phyloP scores from a whole-genome alignment of 345 rosid species.

The thale cress (Arabidopsis thaliana) region DNA sequence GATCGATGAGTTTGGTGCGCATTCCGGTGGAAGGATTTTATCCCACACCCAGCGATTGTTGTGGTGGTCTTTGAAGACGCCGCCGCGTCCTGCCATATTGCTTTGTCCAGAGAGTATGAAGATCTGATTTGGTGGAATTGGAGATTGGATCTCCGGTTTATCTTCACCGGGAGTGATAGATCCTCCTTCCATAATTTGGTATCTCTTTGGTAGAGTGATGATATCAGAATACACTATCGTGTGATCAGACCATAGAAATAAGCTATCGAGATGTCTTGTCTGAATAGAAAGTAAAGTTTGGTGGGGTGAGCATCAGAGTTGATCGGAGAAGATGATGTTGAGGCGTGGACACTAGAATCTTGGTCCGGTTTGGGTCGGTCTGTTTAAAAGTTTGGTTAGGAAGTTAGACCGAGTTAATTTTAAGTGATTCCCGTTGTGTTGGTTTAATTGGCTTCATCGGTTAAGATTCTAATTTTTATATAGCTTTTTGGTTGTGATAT shows the following conservation, averaged over 20 bases:
- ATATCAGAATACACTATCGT: too few relatives aligned
- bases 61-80: slow-evolving; percentile 59
- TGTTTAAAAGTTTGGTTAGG: background rate
- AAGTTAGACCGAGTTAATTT: too few relatives aligned
- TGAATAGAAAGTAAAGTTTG: background rate
- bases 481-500: too few relatives aligned
- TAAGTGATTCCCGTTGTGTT: background rate
- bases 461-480: background rate
- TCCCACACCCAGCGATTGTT: slow-evolving; percentile 60
- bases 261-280: slow-evolving; percentile 7
- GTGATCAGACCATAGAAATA: background rate
- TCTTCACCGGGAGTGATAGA: slow-evolving; percentile 12
- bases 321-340: background rate
- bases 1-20: slow-evolving; percentile 58
- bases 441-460: background rate
- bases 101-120: slow-evolving; percentile 94
- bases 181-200: slow-evolving; percentile 33
- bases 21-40: slow-evolving; percentile 65
- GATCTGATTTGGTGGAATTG: slow-evolving; percentile 49
- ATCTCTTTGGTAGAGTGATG: background rate
- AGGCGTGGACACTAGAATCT: slow-evolving; percentile 20
- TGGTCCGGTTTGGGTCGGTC: slow-evolving; percentile 2
- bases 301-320: background rate
- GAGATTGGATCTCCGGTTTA: slow-evolving; percentile 23
- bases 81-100: slow-evolving; percentile 96